Percentiles rank a stretch among this genome's conserved stretches.
Evolutionary conservation across 768 basidiomycete genomes (phyloP).

Genomic region (Phanerochaete carnosa): DNA sequence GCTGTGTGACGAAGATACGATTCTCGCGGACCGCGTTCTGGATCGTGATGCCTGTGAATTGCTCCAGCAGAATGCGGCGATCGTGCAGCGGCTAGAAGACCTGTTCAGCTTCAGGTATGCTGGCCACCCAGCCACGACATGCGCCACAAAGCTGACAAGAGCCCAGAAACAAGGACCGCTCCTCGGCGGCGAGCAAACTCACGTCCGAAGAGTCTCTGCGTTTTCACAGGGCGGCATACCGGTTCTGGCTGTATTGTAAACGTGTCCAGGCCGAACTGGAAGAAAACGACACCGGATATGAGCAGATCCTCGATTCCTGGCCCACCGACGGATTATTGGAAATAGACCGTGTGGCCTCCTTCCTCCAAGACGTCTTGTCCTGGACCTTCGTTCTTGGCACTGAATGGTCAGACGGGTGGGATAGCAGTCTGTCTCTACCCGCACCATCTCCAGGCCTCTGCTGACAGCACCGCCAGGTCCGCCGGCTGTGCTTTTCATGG

Average conservation of each 20-base stretch:
- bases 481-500: neutral
- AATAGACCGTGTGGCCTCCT: slow-evolving; percentile 18
- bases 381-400: neutral
- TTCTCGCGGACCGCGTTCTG: slow-evolving; percentile 14
- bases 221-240: slow-evolving; percentile 29
- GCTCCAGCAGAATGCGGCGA: slow-evolving; percentile 23
- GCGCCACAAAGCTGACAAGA: neutral
- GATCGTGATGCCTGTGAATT: slow-evolving; percentile 4
- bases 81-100: slow-evolving; percentile 30
- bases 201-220: slow-evolving; percentile 28
- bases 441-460: neutral
- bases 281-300: neutral
- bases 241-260: slow-evolving; percentile 18
- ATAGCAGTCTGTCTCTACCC: neutral
- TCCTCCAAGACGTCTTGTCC: slow-evolving; percentile 13
- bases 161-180: slow-evolving; percentile 35
- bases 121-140: neutral
- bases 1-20: neutral
- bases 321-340: slow-evolving; percentile 19
- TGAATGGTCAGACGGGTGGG: neutral
- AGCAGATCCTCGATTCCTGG: slow-evolving; percentile 9
- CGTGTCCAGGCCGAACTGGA: neutral
- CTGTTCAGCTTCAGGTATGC: slow-evolving; percentile 38
- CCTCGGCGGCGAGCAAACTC: slow-evolving; percentile 27
- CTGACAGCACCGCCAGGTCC: neutral